These are phyloP conservation scores for Fonsecaea erecta DNA, from an alignment of 2,329 filamentous ascomycete species.

Conservation along the genomic window DNA sequence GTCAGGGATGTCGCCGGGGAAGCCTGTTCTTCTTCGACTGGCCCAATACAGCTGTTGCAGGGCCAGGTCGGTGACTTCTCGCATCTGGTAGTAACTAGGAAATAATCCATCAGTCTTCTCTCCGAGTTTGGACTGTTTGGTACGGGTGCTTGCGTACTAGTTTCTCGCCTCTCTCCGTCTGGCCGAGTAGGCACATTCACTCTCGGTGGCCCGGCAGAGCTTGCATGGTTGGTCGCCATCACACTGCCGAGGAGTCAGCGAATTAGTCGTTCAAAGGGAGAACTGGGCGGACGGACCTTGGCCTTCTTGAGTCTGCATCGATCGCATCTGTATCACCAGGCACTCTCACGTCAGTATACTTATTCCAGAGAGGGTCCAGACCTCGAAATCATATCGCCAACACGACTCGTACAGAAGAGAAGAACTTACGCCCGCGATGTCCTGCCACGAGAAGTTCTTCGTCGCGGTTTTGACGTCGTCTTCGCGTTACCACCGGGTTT, in stretches of 20 bases:
- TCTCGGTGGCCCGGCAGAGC: constrained; percentile 18
- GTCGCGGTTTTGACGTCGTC: background rate
- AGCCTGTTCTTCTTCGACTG: constrained; percentile 15
- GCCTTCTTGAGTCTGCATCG: constrained; percentile 29
- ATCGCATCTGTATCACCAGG: constrained; percentile 14
- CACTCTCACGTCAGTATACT: background rate
- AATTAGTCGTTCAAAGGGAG: too few species aligned
- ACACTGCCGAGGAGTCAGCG: constrained; percentile 15
- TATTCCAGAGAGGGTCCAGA: background rate
- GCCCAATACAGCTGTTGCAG: constrained; percentile 28
- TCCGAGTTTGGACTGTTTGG: background rate
- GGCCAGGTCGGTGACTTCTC: constrained; percentile 23
- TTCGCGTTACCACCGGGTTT: constrained; percentile 3
- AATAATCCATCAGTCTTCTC: background rate
- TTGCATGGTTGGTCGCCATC: constrained; percentile 22
- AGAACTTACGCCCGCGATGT: constrained; percentile 7
- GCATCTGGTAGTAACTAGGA: constrained; percentile 26
- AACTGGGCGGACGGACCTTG: constrained; percentile 15
- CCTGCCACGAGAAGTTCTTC: constrained; percentile 16
- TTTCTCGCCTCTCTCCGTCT: constrained; percentile 21
- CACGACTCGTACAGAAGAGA: background rate
- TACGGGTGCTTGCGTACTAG: constrained; percentile 17
- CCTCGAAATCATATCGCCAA: background rate
- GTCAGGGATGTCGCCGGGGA: constrained; percentile 24
- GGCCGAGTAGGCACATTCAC: constrained; percentile 20